Base-by-base conservation (phyloP, 495 filamentous ascomycete genomes). In the Cladorrhinum samala region DNA sequence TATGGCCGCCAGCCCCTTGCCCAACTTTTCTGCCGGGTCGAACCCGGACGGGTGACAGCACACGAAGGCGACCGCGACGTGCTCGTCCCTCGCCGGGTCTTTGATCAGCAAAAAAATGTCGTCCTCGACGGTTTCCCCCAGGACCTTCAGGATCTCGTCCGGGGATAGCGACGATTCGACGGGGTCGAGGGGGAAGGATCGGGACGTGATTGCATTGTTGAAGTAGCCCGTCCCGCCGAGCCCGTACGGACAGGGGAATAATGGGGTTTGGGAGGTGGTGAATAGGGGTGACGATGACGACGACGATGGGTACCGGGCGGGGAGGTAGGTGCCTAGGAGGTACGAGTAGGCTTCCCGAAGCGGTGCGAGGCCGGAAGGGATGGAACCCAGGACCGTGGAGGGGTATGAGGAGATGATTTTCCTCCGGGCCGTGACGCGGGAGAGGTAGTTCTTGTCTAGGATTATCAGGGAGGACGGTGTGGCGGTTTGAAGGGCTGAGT, bases 41-140 rank as follows among this genome's bases (percentile, higher is more conserved):
- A 92, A 90, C 1, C 89, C 88, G 11, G 80, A 73, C 0, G 90
- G 87, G 56, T 83, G 90, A 64, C 84, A 88, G 46, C 80, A 81
- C 14, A 81, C 70, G 60, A 86, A 92, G 2, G 82, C 87, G 55
- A 83, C 69, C 14, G 87, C 77, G 20, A 72, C 70, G 61, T 91
- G 91, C 24, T 57, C 50, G 1, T 74, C 68, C 1, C 63, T 53
- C 2, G 72, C 14, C 3, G 2, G 14, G 8, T 85, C 85, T 8
- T 85, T 70, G 2, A 94, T 76, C 46, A 64, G 36, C 6, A 95
- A 70, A 23, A 92, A 78, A 66, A 92, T 80, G 50, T 95, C 90
- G 44, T 86, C 82, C 53, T 92, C 88, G 20, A 91, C 70, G 47
- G 77, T 79, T 38, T 72, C 68, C 46, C 74, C 79, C 5, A 90